Evolutionary conservation across 2,329 filamentous ascomycete species (phyloP).

Genomic region (Grosmannia serpens): DNA sequence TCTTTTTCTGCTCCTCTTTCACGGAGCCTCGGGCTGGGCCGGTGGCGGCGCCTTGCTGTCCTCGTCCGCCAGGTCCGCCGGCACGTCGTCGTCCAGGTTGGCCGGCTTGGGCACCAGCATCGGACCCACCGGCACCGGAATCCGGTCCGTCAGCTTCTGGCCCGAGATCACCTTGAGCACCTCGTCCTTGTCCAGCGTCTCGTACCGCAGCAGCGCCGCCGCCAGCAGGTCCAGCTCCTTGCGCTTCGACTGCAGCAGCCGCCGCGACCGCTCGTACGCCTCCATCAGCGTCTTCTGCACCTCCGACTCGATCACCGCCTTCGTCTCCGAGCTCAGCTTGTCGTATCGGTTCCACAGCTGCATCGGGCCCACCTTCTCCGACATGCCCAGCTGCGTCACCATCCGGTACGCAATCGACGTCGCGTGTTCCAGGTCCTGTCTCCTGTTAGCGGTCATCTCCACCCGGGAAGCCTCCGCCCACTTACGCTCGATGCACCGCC

Average conservation of each 20-base stretch:
- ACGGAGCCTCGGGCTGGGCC: constrained; percentile 8
- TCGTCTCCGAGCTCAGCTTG: constrained; percentile 73
- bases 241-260: constrained; percentile 61
- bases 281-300: constrained; percentile 78
- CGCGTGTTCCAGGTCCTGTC: constrained; percentile 68
- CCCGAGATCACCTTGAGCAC: constrained; percentile 84
- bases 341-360: constrained; percentile 76
- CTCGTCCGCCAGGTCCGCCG: constrained; percentile 5
- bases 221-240: constrained; percentile 81
- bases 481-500: constrained; percentile 72
- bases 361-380: constrained; percentile 73
- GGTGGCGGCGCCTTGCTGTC: constrained; percentile 11
- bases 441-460: not conserved
- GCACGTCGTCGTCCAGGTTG: constrained; percentile 7
- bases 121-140: constrained; percentile 46
- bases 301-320: constrained; percentile 76
- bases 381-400: constrained; percentile 87
- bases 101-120: constrained; percentile 51
- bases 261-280: constrained; percentile 60
- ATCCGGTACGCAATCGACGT: constrained; percentile 77
- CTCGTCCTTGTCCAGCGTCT: constrained; percentile 80
- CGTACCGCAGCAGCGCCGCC: constrained; percentile 84
- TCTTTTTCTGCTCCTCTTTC: not conserved
- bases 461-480: constrained; percentile 8
- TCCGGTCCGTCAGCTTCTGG: constrained; percentile 63